These are phyloP conservation scores for Boletales sp. DNA, from an alignment of 768 basidiomycete species.

Conservation along the genomic window DNA sequence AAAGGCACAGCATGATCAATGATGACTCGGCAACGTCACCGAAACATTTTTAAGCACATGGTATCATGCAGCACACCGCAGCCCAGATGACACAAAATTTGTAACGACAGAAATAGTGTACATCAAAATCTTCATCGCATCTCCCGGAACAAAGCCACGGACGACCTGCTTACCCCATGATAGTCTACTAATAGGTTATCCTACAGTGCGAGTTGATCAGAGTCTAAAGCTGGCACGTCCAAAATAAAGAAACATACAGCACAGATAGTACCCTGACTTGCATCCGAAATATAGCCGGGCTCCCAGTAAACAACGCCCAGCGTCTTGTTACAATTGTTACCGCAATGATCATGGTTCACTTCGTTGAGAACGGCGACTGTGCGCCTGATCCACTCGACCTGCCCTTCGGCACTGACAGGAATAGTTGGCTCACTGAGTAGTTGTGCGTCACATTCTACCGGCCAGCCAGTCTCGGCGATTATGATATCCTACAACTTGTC, in stretches of 20 bases:
- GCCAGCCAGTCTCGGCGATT: too few species aligned
- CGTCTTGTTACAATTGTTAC: slow-evolving; percentile 2
- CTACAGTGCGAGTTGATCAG: neutral
- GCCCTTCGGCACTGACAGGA: slow-evolving; percentile 1
- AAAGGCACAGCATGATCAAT: slow-evolving; percentile 1
- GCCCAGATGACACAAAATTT: too few species aligned
- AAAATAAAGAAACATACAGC: too few species aligned
- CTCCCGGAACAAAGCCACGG: slow-evolving; percentile 1
- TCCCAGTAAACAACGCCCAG: slow-evolving; percentile 14
- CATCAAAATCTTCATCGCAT: neutral
- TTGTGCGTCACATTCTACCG: too few species aligned
- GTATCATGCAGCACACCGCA: too few species aligned
- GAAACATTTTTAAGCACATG: too few species aligned
- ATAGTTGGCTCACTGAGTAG: too few species aligned
- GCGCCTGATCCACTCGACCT: slow-evolving; percentile 4
- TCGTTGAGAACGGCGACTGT: neutral
- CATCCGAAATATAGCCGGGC: neutral
- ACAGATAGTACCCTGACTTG: slow-evolving; percentile 5
- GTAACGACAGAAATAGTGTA: neutral
- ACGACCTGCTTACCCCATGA: slow-evolving; percentile 4
- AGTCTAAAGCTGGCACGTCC: neutral
- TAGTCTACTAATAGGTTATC: slow-evolving; percentile 7
- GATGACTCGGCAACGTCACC: too few species aligned
- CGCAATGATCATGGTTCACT: neutral
- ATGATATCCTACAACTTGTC: too few species aligned